Evolutionary conservation across 345 rosid species (phyloP).

Genomic region (Raphanus raphanistrum): DNA sequence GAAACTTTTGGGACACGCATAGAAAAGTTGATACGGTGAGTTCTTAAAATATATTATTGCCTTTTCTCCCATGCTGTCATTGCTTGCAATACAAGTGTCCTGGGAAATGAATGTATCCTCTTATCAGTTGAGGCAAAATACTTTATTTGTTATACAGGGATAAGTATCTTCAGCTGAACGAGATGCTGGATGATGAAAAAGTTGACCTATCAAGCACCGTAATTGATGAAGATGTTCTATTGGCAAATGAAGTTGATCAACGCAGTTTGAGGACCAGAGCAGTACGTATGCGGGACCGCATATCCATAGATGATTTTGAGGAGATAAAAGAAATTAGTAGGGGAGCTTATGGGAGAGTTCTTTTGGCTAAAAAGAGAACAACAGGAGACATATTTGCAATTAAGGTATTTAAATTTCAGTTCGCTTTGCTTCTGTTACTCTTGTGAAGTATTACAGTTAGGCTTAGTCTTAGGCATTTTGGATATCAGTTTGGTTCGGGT

Average conservation of each 20-base stretch:
- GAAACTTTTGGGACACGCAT: constrained; percentile 88
- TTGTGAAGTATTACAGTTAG: constrained; percentile 1
- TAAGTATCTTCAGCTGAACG: constrained; percentile 84
- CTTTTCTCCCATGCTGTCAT: neutral
- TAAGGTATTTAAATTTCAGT: constrained; percentile 51
- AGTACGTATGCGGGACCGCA: constrained; percentile 73
- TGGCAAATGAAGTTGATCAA: constrained; percentile 72
- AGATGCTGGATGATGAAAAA: constrained; percentile 69
- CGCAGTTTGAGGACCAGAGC: constrained; percentile 86
- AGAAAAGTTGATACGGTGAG: constrained; percentile 78
- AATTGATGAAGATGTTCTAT: constrained; percentile 81
- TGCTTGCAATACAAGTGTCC: constrained; percentile 9
- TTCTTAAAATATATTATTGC: constrained; percentile 11
- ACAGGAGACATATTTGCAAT: constrained; percentile 95
- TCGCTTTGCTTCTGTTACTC: constrained; percentile 1
- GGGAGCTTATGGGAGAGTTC: constrained; percentile 92
- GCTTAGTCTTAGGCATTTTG: neutral
- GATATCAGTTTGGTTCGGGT: neutral
- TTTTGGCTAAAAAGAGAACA: constrained; percentile 81
- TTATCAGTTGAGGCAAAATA: constrained; percentile 3
- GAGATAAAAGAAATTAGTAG: constrained; percentile 77
- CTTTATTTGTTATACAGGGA: constrained; percentile 52
- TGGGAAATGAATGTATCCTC: constrained; percentile 4
- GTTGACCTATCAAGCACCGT: constrained; percentile 69
- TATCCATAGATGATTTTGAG: constrained; percentile 84